Evolutionary conservation across 2,329 filamentous ascomycete species (phyloP).

Genomic region (Thyridium curvatum): DNA sequence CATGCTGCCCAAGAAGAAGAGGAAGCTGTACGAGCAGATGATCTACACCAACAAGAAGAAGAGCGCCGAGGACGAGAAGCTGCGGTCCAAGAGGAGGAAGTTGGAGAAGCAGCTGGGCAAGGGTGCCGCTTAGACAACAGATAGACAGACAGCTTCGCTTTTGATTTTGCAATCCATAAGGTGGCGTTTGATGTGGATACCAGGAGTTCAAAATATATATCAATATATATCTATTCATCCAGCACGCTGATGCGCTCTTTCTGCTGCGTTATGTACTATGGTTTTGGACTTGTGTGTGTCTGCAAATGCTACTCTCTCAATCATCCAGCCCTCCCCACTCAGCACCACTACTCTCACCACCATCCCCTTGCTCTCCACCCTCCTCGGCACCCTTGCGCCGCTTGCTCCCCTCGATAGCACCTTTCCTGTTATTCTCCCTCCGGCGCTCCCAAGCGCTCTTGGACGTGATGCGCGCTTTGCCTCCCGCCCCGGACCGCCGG

Average conservation of each 20-base stretch:
- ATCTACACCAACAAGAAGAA: conserved; percentile 90
- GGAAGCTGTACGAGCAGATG: conserved; percentile 97
- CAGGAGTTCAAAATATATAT: no score
- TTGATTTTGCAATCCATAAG: no score
- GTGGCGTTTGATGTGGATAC: no score
- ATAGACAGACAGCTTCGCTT: not conserved
- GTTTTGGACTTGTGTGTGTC: not conserved
- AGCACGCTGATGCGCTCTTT: no score
- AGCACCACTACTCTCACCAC: conserved; percentile 1
- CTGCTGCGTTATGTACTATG: not conserved
- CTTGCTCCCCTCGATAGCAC: conserved; percentile 57
- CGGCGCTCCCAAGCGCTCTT: conserved; percentile 71
- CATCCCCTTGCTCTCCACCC: conserved; percentile 8
- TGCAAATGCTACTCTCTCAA: conserved; percentile 1
- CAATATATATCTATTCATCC: no score
- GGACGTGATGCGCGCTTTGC: conserved; percentile 67
- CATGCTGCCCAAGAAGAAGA: conserved; percentile 97
- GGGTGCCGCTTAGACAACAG: conserved; percentile 6
- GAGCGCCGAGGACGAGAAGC: conserved; percentile 80
- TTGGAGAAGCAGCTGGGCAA: conserved; percentile 62
- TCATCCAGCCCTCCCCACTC: conserved; percentile 23
- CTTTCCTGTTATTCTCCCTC: conserved; percentile 59
- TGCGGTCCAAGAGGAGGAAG: conserved; percentile 85
- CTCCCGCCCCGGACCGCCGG: conserved; percentile 36
- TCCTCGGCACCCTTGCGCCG: conserved; percentile 36